These are phyloP conservation scores for Wickerhamiella parazyma DNA, from an alignment of 805 yeast genomes.

Conservation along the genomic window DNA sequence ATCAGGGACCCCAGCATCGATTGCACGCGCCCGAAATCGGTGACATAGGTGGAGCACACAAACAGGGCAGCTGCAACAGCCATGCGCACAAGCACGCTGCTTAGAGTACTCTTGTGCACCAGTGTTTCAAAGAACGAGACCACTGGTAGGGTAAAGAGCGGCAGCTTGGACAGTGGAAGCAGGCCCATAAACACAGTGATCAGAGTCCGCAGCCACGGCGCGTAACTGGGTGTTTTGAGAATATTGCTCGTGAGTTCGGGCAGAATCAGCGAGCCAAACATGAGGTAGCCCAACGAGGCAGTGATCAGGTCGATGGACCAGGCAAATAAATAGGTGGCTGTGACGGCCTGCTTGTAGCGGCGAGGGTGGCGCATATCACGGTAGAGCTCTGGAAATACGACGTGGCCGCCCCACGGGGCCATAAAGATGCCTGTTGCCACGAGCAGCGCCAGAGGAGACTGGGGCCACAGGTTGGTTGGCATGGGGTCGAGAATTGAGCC, in stretches of 20 bases:
- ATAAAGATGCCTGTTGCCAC: conserved; percentile 28
- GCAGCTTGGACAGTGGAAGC: conserved; percentile 73
- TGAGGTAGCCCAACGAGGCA: conserved; percentile 53
- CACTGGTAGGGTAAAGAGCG: conserved; percentile 72
- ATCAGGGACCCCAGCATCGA: conserved; percentile 71
- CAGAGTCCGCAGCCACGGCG: conserved; percentile 36
- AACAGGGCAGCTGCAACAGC: conserved; percentile 33
- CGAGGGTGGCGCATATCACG: conserved; percentile 60
- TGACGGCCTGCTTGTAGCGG: conserved; percentile 39
- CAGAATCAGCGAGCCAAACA: conserved; percentile 56
- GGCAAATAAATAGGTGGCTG: conserved; percentile 43
- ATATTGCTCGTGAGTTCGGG: conserved; percentile 73
- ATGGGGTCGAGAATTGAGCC: conserved; percentile 59
- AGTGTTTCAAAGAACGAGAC: conserved; percentile 30
- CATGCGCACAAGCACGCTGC: conserved; percentile 40
- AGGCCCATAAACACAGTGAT: conserved; percentile 62
- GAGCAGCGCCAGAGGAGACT: conserved; percentile 33
- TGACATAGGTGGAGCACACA: conserved; percentile 46
- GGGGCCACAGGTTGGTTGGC: conserved; percentile 61
- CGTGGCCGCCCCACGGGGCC: conserved; percentile 77
- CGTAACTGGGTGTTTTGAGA: conserved; percentile 53
- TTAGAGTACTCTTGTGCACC: conserved; percentile 31
- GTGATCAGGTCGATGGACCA: conserved; percentile 44
- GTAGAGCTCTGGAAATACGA: conserved; percentile 62
- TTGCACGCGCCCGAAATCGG: conserved; percentile 69